Base-by-base conservation (phyloP, 176 grass and related monocot genomes). In the Oryza brachyantha region DNA sequence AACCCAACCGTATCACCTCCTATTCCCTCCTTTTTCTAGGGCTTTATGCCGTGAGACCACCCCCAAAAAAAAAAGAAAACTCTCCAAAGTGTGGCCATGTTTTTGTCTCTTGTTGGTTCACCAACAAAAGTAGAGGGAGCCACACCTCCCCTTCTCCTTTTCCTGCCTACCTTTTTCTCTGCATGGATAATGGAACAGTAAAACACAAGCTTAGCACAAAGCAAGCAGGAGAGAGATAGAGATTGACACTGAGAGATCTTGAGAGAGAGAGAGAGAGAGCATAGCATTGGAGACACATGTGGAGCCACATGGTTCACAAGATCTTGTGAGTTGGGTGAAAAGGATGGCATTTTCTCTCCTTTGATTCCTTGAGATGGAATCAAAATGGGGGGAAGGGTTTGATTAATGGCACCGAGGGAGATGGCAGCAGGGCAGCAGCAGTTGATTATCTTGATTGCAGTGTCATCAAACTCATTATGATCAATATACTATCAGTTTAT, bases 151-250 rank as follows among this genome's bases (percentile, higher is more conserved):
- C 48, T 8, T 57, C 39, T 68, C 5, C 6, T 45, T 42, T 32
- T 8, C 32, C 11, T 26, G 7, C 5, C 32, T 8, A 4, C 12
- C 0, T 17, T 68, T 17, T 10, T 60, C 31, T 1, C 22, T 27
- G 12, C 19, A 27, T 12, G 78, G 70, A 70, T 52, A 40, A 13
- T 35, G 32, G 72, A 70, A 75, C 77, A 80, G 81, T 94, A 77
- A 69, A 72, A 40, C 72, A 29, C 42, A 92, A 85, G 93, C 78
- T 77, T 77, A 57, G 81, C 71, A 84, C 79, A 84, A 66, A 82
- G 31, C 4, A n/a, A n/a, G 80, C 13, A 54, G 66, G 61, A 50
- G 16, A 19, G 5, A 38, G 14, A 7, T 29, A 6, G 14, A n/a
- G 70, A 39, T 66, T 55, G n/a, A n/a, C n/a, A n/a, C n/a, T n/a